Conservation (phyloP, 768 basidiomycete genomes). For the Collybia nuda region DNA sequence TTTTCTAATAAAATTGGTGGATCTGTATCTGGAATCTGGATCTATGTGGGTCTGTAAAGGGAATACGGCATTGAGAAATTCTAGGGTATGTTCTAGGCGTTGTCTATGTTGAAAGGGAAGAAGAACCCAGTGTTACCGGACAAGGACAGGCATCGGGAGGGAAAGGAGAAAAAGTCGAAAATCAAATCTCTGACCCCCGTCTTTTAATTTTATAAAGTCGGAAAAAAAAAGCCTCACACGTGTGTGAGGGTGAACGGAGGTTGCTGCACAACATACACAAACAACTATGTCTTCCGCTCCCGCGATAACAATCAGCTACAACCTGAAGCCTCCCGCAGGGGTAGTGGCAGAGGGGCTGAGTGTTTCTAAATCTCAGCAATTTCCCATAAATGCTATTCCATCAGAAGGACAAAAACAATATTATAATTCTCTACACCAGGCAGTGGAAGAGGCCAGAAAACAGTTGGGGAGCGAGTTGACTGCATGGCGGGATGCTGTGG, state of each 20-base stretch:
- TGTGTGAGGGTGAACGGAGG: conserved; percentile 11
- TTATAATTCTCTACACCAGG: conserved; percentile 47
- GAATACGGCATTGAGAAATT: background rate
- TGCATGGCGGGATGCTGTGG: conserved; percentile 71
- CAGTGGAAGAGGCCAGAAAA: conserved; percentile 52
- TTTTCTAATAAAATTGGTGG: background rate
- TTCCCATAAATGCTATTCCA: conserved; percentile 15
- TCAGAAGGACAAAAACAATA: conserved; percentile 33
- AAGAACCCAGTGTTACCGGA: conserved; percentile 48
- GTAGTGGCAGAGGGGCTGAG: conserved; percentile 14
- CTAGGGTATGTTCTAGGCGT: conserved; percentile 8
- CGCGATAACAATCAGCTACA: conserved; percentile 40
- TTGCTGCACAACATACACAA: conserved; percentile 17
- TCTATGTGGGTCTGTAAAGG: background rate
- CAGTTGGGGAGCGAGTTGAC: conserved; percentile 69
- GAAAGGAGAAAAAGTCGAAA: background rate
- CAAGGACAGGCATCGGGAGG: conserved; percentile 47
- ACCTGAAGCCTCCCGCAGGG: conserved; percentile 39
- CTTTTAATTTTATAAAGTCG: conserved; percentile 3
- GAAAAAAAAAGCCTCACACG: conserved; percentile 11
- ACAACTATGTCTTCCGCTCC: conserved; percentile 18
- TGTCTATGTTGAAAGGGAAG: conserved; percentile 21
- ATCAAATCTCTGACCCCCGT: background rate
- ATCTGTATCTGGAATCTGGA: background rate
- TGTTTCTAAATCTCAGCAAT: conserved; percentile 17